These are phyloP conservation scores for Suillus alpinus DNA, from an alignment of 768 basidiomycete species.

Conservation along the genomic window DNA sequence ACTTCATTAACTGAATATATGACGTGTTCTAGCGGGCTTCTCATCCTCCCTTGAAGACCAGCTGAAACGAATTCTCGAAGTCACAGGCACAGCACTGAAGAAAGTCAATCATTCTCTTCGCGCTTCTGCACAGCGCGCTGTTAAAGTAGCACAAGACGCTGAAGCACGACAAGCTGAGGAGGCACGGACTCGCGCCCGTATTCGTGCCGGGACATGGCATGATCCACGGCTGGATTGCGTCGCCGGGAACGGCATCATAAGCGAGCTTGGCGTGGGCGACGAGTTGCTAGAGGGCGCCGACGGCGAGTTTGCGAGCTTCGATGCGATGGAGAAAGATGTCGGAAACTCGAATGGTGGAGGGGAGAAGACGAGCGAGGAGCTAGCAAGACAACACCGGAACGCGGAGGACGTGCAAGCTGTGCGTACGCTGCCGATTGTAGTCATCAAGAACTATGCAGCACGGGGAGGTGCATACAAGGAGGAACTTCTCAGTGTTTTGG, in stretches of 20 bases:
- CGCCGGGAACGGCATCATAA: constrained; percentile 83
- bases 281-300: constrained; percentile 50
- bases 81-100: constrained; percentile 71
- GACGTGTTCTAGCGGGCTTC: constrained; percentile 62
- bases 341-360: constrained; percentile 7
- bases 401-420: constrained; percentile 50
- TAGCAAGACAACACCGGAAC: constrained; percentile 26
- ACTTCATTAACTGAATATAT: background rate
- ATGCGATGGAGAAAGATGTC: constrained; percentile 7
- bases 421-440: constrained; percentile 75
- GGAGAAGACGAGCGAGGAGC: constrained; percentile 31
- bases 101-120: constrained; percentile 54
- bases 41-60: constrained; percentile 78
- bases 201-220: constrained; percentile 72
- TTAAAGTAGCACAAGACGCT: constrained; percentile 37
- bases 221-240: constrained; percentile 84
- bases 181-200: constrained; percentile 39
- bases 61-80: constrained; percentile 78
- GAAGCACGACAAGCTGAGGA: constrained; percentile 37
- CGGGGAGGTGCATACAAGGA: constrained; percentile 58
- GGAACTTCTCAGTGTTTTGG: constrained; percentile 70
- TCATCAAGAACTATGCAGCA: constrained; percentile 76
- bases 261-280: constrained; percentile 81
- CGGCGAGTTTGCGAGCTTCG: constrained; percentile 21
- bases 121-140: constrained; percentile 37